Conservation (phyloP, 495 filamentous ascomycete species). For the Penicillium herquei region DNA sequence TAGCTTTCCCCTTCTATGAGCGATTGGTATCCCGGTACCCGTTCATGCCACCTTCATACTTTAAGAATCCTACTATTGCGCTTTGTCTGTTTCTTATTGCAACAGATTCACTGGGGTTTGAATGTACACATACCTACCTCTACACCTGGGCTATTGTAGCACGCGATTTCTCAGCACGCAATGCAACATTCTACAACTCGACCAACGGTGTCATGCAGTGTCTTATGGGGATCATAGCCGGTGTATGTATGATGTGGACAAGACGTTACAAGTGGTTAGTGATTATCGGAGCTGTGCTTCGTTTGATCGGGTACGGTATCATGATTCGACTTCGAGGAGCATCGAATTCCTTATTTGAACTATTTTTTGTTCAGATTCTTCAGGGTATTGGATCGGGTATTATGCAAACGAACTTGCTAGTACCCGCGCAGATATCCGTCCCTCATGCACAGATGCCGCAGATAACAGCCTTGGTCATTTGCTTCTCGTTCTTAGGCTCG, state of each 20-base stretch:
- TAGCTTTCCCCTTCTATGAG: slow-evolving; percentile 43
- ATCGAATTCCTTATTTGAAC: slow-evolving; percentile 41
- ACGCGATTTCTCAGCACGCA: slow-evolving; percentile 35
- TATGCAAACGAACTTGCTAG: slow-evolving; percentile 42
- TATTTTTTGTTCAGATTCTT: slow-evolving; percentile 46
- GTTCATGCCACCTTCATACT: slow-evolving; percentile 44
- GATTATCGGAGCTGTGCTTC: slow-evolving; percentile 36
- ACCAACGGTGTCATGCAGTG: slow-evolving; percentile 46
- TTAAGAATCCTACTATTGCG: slow-evolving; percentile 39
- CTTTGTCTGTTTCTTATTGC: slow-evolving; percentile 36
- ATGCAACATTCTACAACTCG: slow-evolving; percentile 46
- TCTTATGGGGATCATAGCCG: slow-evolving; percentile 39
- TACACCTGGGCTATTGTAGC: slow-evolving; percentile 47
- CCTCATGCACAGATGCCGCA: slow-evolving; percentile 46
- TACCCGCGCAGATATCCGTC: slow-evolving; percentile 44
- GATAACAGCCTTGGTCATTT: slow-evolving; percentile 44
- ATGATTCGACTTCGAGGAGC: slow-evolving; percentile 49
- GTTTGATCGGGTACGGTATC: slow-evolving; percentile 47
- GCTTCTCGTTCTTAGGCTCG: slow-evolving; percentile 42
- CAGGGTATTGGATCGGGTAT: slow-evolving; percentile 50
- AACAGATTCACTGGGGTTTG: slow-evolving; percentile 41
- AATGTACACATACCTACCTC: slow-evolving; percentile 43
- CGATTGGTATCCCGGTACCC: slow-evolving; percentile 41
- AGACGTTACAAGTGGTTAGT: slow-evolving; percentile 47
- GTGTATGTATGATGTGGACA: slow-evolving; percentile 40